These are phyloP conservation scores for Wallacemonas sp. DNA, from an alignment of 208 protist species.

Conservation along the genomic window DNA sequence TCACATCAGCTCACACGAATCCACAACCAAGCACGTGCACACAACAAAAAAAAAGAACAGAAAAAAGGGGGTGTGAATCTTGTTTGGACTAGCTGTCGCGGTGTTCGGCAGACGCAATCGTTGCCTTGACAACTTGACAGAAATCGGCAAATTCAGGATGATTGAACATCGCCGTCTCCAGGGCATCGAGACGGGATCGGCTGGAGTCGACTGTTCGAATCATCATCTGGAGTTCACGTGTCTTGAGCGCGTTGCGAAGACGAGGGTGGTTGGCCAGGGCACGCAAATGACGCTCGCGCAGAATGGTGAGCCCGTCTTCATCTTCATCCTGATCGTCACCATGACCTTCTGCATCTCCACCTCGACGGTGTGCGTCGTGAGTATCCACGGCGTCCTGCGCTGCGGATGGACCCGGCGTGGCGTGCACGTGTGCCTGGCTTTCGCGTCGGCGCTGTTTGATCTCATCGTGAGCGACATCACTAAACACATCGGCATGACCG, in stretches of 20 bases:
- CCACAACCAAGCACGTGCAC: too few species aligned
- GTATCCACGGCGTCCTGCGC: neutral
- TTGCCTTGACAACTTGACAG: slow-evolving; percentile 51
- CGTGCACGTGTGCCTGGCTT: neutral
- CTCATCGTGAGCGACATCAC: slow-evolving; percentile 5
- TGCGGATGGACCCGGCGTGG: neutral
- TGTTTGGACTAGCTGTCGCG: neutral
- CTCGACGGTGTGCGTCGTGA: neutral
- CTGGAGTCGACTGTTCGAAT: slow-evolving; percentile 68
- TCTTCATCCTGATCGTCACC: slow-evolving; percentile 13
- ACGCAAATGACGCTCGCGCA: slow-evolving; percentile 61
- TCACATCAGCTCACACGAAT: too few species aligned
- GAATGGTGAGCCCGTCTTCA: slow-evolving; percentile 41
- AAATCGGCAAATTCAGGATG: slow-evolving; percentile 73
- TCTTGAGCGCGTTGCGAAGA: slow-evolving; percentile 55
- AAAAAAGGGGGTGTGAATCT: neutral
- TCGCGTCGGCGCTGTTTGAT: slow-evolving; percentile 7
- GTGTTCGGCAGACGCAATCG: slow-evolving; percentile 38
- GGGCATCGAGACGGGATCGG: slow-evolving; percentile 68
- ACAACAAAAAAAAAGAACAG: slow-evolving; percentile 5
- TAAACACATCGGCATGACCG: slow-evolving; percentile 4
- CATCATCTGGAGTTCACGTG: slow-evolving; percentile 55
- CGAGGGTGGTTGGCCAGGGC: slow-evolving; percentile 44
- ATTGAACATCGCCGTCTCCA: slow-evolving; percentile 80
- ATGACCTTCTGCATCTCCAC: neutral